A percentile compares a stretch with the other conserved stretches of the same genome.
These are phyloP conservation scores for Penicillium sp. DNA, from an alignment of 2,329 filamentous ascomycete species.

Conservation along the genomic window DNA sequence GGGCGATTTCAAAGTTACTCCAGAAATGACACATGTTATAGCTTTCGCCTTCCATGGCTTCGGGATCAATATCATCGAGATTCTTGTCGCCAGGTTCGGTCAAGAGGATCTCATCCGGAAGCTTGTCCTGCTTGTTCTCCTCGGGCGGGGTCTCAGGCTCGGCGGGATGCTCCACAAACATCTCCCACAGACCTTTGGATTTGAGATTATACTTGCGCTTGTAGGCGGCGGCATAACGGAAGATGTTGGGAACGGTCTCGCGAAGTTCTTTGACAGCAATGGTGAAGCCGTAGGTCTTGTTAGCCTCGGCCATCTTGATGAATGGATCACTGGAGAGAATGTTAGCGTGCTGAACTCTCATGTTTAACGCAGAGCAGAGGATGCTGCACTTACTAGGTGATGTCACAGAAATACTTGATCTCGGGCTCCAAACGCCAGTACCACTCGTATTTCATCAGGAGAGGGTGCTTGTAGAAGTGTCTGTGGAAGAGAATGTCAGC, in stretches of 20 bases:
- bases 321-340: constrained; percentile 69
- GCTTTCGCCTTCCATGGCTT: constrained; percentile 92
- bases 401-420: constrained; percentile 99
- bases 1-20: constrained; percentile 98
- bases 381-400: constrained; percentile 72
- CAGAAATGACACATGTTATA: constrained; percentile 99
- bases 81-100: constrained; percentile 65
- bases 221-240: constrained; percentile 96
- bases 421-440: constrained; percentile 99
- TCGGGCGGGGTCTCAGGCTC: constrained; percentile 49
- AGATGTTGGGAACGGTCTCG: constrained; percentile 97
- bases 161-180: constrained; percentile 73
- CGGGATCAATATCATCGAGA: constrained; percentile 76
- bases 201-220: constrained; percentile 86
- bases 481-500: constrained; percentile 37
- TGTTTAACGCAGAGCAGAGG: neutral
- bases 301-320: constrained; percentile 83
- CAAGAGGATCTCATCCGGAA: constrained; percentile 76
- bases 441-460: constrained; percentile 96
- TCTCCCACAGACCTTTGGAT: constrained; percentile 93
- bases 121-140: constrained; percentile 59
- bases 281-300: constrained; percentile 98
- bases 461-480: constrained; percentile 95
- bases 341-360: constrained; percentile 1
- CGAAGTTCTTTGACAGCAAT: constrained; percentile 97